Percentiles rank a stretch among this genome's conserved stretches.
Evolutionary conservation across 2,329 filamentous ascomycete genomes (phyloP).

Genomic region (Scolecobasidium constrictum): DNA sequence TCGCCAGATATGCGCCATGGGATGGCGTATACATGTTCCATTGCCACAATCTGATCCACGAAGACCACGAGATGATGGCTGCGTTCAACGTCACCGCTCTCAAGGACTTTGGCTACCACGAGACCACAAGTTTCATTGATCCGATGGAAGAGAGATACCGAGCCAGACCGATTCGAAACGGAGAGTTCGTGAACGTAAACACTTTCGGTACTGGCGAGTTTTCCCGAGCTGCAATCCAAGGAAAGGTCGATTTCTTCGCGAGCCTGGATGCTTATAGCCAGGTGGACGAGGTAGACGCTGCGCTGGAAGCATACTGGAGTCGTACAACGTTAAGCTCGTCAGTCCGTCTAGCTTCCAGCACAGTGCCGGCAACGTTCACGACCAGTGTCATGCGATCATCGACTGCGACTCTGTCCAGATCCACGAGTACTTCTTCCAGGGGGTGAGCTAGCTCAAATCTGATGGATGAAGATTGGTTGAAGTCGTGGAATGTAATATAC

Average conservation of each 20-base stretch:
- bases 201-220: slow-evolving; percentile 10
- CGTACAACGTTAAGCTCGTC: too few species aligned
- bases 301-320: slow-evolving; percentile 21
- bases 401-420: too few species aligned
- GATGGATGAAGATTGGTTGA: too few species aligned
- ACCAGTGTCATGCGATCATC: too few species aligned
- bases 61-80: slow-evolving; percentile 29
- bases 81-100: slow-evolving; percentile 32
- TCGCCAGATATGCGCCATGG: slow-evolving; percentile 22
- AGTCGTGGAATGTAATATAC: too few species aligned
- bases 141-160: slow-evolving; percentile 14
- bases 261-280: slow-evolving; percentile 20
- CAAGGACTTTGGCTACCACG: slow-evolving; percentile 14
- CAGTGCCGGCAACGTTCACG: too few species aligned
- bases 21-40: slow-evolving; percentile 42
- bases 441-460: too few species aligned
- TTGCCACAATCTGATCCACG: slow-evolving; percentile 35
- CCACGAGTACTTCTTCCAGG: too few species aligned
- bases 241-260: slow-evolving; percentile 22
- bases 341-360: too few species aligned
- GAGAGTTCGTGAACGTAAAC: too few species aligned
- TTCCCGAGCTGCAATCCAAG: slow-evolving; percentile 16
- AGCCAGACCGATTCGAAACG: slow-evolving; percentile 8
- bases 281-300: slow-evolving; percentile 15
- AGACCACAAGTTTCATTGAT: slow-evolving; percentile 12